These are phyloP conservation scores for Erythrobasidium hasegawianum DNA, from an alignment of 1,284 basidiomycete species.

Conservation along the genomic window DNA sequence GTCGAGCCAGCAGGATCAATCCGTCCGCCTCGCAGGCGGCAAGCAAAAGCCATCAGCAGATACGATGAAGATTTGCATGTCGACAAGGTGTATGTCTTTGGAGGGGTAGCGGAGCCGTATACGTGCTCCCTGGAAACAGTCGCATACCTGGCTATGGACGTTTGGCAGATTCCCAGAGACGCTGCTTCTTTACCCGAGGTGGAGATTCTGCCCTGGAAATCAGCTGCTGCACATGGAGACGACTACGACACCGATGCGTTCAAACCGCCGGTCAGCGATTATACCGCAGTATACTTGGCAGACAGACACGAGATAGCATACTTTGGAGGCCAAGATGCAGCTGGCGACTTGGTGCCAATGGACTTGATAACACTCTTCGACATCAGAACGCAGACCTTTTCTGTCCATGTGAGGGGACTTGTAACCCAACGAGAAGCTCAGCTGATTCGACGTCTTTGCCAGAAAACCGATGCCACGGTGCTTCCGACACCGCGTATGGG, in stretches of 20 bases:
- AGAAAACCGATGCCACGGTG: background rate
- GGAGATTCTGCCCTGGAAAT: conserved; percentile 33
- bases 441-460: background rate
- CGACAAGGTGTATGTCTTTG: conserved; percentile 40
- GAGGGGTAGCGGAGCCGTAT: conserved; percentile 42
- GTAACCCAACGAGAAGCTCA: no score
- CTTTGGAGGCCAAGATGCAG: conserved; percentile 47
- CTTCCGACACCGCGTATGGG: conserved; percentile 47
- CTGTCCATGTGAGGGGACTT: background rate
- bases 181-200: conserved; percentile 17
- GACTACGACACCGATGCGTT: conserved; percentile 4
- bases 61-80: background rate
- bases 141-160: conserved; percentile 43
- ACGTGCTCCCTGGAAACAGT: conserved; percentile 41
- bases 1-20: conserved; percentile 2
- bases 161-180: conserved; percentile 31
- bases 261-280: conserved; percentile 44
- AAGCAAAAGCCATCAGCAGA: conserved; percentile 5
- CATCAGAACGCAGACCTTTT: conserved; percentile 12
- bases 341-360: conserved; percentile 41
- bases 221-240: conserved; percentile 5
- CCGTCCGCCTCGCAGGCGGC: conserved; percentile 1
- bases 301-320: conserved; percentile 39
- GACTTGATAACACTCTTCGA: conserved; percentile 45
- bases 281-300: conserved; percentile 39